These are phyloP conservation scores for Veloporphyrellus conicus DNA, from an alignment of 1,284 basidiomycete species.

Conservation along the genomic window DNA sequence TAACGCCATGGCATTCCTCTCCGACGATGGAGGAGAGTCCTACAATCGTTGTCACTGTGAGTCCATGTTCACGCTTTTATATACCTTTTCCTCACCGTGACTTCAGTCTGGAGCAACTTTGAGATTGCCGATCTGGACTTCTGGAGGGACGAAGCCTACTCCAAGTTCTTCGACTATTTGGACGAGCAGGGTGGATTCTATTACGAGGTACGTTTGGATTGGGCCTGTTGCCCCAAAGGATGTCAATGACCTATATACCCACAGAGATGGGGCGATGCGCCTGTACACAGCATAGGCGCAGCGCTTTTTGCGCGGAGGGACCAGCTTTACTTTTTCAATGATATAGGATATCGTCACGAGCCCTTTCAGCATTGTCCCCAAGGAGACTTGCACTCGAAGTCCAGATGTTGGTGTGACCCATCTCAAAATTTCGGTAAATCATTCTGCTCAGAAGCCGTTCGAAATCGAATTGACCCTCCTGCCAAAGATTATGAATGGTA, in stretches of 20 bases:
- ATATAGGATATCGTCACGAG: conserved; percentile 65
- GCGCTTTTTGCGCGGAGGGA: conserved; percentile 77
- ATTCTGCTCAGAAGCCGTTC: neutral
- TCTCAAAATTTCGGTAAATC: conserved; percentile 59
- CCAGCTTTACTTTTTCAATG: conserved; percentile 76
- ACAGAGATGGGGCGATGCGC: conserved; percentile 87
- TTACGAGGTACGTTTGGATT: conserved; percentile 56
- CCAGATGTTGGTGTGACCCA: conserved; percentile 67
- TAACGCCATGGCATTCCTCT: conserved; percentile 80
- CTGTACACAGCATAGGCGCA: conserved; percentile 83
- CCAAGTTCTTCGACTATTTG: conserved; percentile 80
- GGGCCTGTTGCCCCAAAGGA: neutral
- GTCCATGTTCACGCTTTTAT: conserved; percentile 27
- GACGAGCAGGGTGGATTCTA: conserved; percentile 89
- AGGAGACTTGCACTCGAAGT: conserved; percentile 51
- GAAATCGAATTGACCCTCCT: conserved; percentile 6
- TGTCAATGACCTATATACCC: neutral
- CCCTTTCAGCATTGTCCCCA: conserved; percentile 80
- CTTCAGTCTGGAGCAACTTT: conserved; percentile 83
- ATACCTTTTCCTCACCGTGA: neutral
- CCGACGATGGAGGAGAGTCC: conserved; percentile 72
- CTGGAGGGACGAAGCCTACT: conserved; percentile 80
- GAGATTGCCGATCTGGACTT: conserved; percentile 84
- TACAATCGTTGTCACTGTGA: conserved; percentile 87
- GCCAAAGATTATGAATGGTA: conserved; percentile 71